Base-by-base conservation (phyloP, 1,284 basidiomycete species). In the Fomes fomentarius region DNA sequence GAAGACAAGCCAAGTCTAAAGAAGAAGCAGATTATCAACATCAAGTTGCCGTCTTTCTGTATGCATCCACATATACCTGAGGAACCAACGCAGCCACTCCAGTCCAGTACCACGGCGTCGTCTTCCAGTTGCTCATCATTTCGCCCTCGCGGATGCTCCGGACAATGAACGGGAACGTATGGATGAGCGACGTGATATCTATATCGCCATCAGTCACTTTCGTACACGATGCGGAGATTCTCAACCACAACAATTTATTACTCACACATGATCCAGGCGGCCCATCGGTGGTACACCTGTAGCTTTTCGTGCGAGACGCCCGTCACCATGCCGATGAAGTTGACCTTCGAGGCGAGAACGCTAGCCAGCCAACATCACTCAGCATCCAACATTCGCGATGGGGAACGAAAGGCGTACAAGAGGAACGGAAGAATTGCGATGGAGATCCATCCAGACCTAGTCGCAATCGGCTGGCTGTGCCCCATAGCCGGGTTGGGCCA, bases 241-340 rank as follows among this genome's bases (percentile, higher is more conserved):
- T n/a, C n/a, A n/a, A n/a, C n/a, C n/a, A n/a, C n/a, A n/a, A n/a
- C n/a, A n/a, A n/a, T n/a, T n/a, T n/a, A n/a, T n/a, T 15, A 15
- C 5, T 58, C 57, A 73, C 71, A 72, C 69, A 73, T 72, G 31
- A 72, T 52, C 50, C 70, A 61, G 4, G 71, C 71, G 0, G 72
- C 58, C 70, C 75, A 76, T 35, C 74, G 73, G 54, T 78, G 76
- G 59, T 71, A 74, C 7, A 77, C 73, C 55, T 77, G 75, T 1
- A 78, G 70, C 60, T 75, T 74, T 60, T 77, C 76, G 57, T 77
- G 76, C n/a, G 74, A 74, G 11, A 71, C 68, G 21, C 74, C 73
- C 6, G 75, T 74, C 22, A 77, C 53, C 42, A 76, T 57, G 4
- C 65, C 68, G 41, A 78, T 63, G 39, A 70, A 57, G 61, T 77